Evolutionary conservation across 768 basidiomycete species (phyloP), one percentile per base, ranked within the genome.

Genomic region (Pulveroboletus sp.): DNA sequence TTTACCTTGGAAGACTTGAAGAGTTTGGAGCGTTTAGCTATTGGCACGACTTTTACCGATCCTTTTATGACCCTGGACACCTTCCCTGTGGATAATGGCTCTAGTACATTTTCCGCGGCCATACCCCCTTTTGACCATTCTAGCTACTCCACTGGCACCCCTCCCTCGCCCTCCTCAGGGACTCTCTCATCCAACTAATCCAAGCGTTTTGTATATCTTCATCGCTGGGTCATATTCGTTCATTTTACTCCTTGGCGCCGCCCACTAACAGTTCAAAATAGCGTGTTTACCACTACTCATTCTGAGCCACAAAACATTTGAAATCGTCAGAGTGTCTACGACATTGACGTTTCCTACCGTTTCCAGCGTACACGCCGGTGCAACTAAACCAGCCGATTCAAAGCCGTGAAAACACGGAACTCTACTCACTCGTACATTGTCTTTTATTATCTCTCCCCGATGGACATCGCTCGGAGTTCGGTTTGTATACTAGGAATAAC

Each of bases 111-210:
- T 12, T 17, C 49, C 15, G 43, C 32, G 18, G n/a, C 45, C 6
- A 48, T 64, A n/a, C 49, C 63, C 1, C 64, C 65, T 0, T 54
- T 65, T 26, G 61, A 64, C 41, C 50, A 28, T 35, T 48, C 47
- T 0, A 24, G 44, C 14, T 54, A 55, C 26, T 51, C 57, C 15
- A 46, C 43, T 14, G 50, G 26, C 18, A 54, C 61, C 6, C 50
- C 54, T 18, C 51, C 50, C 21, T 47, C 63, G 3, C 43, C 48
- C 6, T 59, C 52, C 7, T 55, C 57, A 2, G 53, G 47, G 11
- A 47, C 42, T 0, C 40, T 48, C 10, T 46, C 44, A 10, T 44
- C 28, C 15, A 54, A 50, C 36, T 55, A 49, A 36, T n/a, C 26
- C 26, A 8, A 14, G 3, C 21, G 8, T 31, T 38, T 30, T 47